Evolutionary conservation across 257 asterid genomes (phyloP), one percentile per base, ranked within the genome.

Genomic region (Striga asiatica): DNA sequence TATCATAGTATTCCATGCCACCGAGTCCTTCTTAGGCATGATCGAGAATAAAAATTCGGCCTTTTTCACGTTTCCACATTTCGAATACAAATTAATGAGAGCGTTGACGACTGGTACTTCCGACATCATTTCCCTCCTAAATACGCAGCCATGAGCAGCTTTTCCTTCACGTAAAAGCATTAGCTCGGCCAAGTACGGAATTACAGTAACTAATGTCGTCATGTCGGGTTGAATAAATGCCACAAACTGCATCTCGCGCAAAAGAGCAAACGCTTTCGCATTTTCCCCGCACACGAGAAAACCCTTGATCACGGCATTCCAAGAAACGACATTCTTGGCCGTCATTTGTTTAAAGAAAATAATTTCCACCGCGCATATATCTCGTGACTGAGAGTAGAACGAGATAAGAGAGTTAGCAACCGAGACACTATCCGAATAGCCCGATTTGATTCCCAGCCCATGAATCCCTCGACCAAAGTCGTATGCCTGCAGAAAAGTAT

Each of bases 281-380:
- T 60, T 24, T 31, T 71, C 66, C 23, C 62, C 84, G 54, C 68
- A 78, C 32, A 60, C 29, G 50, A 71, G 62, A 17, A 74, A 66
- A 2, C 86, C 94, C 62, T 50, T 78, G 11, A 83, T 83, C 82
- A 83, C 74, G 34, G 86, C 77, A 71, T 83, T 83, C 89, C 86
- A 83, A 48, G 94, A 77, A 43, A 83, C 60, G 55, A 67, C 79
- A 66, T 83, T 78, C 71, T 74, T 76, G 23, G 35, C 21, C 18
- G 6, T 41, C 74, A 81, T 71, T 61, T 34, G 64, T 35, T 60
- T 20, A 51, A 80, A n/a, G n/a, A n/a, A 83, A 18, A 83, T 60
- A 55, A 48, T 34, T 60, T 68, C 63, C 12, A 80, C 76, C 52
- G 86, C 74, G 56, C 38, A 34, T 29, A 70, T 32, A 50, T 80